phyloP scores from a whole-genome alignment of 2,329 filamentous ascomycete genomes.

The Venturia oleaginea region DNA sequence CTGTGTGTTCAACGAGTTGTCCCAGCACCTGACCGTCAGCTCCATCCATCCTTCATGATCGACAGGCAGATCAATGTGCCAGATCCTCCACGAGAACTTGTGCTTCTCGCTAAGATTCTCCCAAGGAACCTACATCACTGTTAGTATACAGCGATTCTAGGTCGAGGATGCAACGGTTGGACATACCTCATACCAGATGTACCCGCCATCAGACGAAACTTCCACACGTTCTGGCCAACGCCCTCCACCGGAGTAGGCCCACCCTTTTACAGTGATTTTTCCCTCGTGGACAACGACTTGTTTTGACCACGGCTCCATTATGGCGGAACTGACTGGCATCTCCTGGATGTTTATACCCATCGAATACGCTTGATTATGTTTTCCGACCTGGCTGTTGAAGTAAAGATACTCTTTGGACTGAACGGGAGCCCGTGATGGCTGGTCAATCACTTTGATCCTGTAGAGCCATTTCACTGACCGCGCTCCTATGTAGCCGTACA shows the following conservation, averaged over 20 bases:
- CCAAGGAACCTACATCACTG: conserved; percentile 37
- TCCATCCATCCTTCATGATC: conserved; percentile 40
- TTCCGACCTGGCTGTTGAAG: conserved; percentile 59
- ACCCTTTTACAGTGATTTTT: conserved; percentile 43
- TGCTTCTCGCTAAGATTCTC: conserved; percentile 54
- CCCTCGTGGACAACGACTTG: conserved; percentile 54
- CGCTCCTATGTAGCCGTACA: conserved; percentile 59
- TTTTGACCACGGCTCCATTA: conserved; percentile 54
- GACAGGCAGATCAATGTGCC: conserved; percentile 54
- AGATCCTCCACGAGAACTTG: conserved; percentile 55
- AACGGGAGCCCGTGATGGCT: conserved; percentile 50
- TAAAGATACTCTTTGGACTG: conserved; percentile 60
- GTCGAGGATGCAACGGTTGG: not conserved
- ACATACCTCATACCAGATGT: conserved; percentile 48
- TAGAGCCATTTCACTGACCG: conserved; percentile 56
- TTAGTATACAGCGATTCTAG: not conserved
- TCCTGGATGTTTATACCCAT: conserved; percentile 61
- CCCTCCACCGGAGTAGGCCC: conserved; percentile 36
- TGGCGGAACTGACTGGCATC: conserved; percentile 60
- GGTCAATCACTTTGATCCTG: conserved; percentile 50
- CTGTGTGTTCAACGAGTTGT: conserved; percentile 39
- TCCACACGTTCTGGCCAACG: conserved; percentile 51
- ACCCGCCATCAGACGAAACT: conserved; percentile 53
- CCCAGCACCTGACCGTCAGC: conserved; percentile 35
- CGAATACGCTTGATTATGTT: conserved; percentile 52